Evolutionary conservation across 106 monocot genomes (phyloP).

Genomic region (Dendrobium catenatum): DNA sequence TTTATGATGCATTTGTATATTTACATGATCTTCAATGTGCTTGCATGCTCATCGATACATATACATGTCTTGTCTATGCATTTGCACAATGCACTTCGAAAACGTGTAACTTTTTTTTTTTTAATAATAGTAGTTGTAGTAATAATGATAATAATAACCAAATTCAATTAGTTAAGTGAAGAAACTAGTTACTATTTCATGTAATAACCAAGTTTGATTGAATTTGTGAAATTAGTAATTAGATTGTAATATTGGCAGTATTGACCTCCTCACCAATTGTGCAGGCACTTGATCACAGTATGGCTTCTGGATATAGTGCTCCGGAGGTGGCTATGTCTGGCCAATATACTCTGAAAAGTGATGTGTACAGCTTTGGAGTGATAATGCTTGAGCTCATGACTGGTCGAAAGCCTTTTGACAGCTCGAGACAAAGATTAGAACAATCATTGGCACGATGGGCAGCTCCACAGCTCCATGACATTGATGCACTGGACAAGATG

Average conservation of each 20-base stretch:
- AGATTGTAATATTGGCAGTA: neutral
- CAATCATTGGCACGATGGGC: conserved; percentile 19
- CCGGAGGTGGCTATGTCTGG: conserved; percentile 95
- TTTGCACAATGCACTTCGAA: too few relatives aligned
- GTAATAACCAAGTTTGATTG: neutral
- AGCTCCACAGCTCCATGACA: conserved; percentile 23
- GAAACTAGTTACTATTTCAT: neutral
- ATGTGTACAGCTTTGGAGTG: conserved; percentile 91
- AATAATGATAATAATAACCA: neutral
- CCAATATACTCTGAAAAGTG: conserved; percentile 83
- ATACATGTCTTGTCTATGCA: too few relatives aligned
- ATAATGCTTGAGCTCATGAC: conserved; percentile 98
- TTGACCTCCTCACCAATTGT: neutral
- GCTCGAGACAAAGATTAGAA: conserved; percentile 22
- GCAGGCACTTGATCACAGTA: conserved; percentile 62
- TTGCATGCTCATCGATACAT: too few relatives aligned
- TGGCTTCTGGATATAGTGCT: conserved; percentile 68
- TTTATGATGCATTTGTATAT: too few relatives aligned
- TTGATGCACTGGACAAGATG: conserved; percentile 31
- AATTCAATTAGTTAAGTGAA: neutral
- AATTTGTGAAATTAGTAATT: neutral
- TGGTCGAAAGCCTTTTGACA: conserved; percentile 85
- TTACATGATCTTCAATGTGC: too few relatives aligned
- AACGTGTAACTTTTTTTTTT: too few relatives aligned
- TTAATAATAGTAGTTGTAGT: too few relatives aligned